A percentile compares a stretch with the other conserved stretches of the same genome.
phyloP scores from a whole-genome alignment of 2,329 filamentous ascomycete genomes.

The Aspergillus terreus region DNA sequence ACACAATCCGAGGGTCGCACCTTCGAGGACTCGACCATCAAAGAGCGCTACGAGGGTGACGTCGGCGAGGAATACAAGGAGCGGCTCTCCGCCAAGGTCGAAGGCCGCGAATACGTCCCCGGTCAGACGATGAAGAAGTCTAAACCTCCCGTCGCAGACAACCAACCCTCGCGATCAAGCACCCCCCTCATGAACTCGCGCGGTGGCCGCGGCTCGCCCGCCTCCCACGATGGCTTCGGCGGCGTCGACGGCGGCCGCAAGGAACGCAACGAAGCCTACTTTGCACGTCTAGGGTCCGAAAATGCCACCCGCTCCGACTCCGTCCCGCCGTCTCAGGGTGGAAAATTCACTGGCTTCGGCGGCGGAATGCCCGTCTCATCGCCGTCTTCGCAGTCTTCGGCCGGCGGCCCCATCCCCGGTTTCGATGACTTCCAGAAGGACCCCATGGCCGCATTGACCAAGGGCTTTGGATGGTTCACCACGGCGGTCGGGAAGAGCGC shows the following conservation, averaged over 20 bases:
- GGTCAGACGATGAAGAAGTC: constrained; percentile 55
- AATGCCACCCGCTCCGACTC: constrained; percentile 73
- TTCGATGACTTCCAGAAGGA: constrained; percentile 91
- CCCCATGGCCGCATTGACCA: constrained; percentile 80
- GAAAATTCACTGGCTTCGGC: constrained; percentile 89
- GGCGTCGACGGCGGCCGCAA: constrained; percentile 51
- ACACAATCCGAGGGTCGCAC: constrained; percentile 64
- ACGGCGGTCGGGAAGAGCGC: constrained; percentile 84
- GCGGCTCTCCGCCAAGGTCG: constrained; percentile 78
- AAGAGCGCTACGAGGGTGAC: constrained; percentile 84
- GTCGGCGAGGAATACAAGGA: constrained; percentile 96
- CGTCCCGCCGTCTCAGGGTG: constrained; percentile 82
- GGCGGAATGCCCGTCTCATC: constrained; percentile 62
- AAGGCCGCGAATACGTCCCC: constrained; percentile 80
- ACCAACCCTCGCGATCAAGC: constrained; percentile 22
- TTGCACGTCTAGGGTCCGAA: constrained; percentile 75
- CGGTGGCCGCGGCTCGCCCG: constrained; percentile 20
- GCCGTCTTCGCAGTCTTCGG: constrained; percentile 17
- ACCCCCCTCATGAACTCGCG: constrained; percentile 22
- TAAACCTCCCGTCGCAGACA: constrained; percentile 27
- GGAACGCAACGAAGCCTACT: constrained; percentile 78
- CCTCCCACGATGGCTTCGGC: constrained; percentile 21
- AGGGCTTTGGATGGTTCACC: constrained; percentile 92
- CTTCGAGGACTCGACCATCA: constrained; percentile 86
- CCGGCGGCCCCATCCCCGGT: constrained; percentile 45